These are phyloP conservation scores for Aureobasidium zeae DNA, from an alignment of 2,329 filamentous ascomycete species.

Conservation along the genomic window DNA sequence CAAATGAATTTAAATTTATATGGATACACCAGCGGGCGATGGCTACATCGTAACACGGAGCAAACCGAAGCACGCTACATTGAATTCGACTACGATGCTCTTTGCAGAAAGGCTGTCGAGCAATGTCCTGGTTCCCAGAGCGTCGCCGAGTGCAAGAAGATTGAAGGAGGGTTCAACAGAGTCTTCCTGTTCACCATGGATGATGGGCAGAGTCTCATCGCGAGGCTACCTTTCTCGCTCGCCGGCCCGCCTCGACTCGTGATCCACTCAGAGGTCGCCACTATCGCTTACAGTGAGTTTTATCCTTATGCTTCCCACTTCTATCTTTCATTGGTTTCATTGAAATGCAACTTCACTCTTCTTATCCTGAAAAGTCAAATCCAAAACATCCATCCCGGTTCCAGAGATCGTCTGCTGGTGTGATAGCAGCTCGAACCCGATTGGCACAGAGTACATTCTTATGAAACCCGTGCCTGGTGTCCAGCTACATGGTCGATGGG, in stretches of 20 bases:
- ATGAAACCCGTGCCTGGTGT: constrained; percentile 31
- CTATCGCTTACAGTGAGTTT: constrained; percentile 25
- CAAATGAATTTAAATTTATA: background rate
- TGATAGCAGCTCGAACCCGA: constrained; percentile 24
- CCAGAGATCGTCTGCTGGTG: constrained; percentile 37
- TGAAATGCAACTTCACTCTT: constrained; percentile 4
- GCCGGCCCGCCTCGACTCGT: constrained; percentile 31
- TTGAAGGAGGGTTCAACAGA: constrained; percentile 38
- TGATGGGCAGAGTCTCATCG: constrained; percentile 32
- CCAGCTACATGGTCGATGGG: constrained; percentile 25
- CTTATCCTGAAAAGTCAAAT: constrained; percentile 25
- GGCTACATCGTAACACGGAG: constrained; percentile 31
- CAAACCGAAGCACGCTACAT: constrained; percentile 32
- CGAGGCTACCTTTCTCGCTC: constrained; percentile 33
- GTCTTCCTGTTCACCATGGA: constrained; percentile 37
- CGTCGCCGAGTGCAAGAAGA: constrained; percentile 33
- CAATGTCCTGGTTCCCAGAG: constrained; percentile 30
- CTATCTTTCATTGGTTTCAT: constrained; percentile 8
- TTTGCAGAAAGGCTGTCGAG: constrained; percentile 31
- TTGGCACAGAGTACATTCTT: constrained; percentile 34
- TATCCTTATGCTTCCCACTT: background rate
- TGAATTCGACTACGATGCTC: constrained; percentile 33
- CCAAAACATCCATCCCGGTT: constrained; percentile 33
- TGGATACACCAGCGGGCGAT: constrained; percentile 25
- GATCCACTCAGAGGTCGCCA: constrained; percentile 39